Evolutionary conservation across 768 basidiomycete genomes (phyloP).

Genomic region (Termitomyces titanicus): DNA sequence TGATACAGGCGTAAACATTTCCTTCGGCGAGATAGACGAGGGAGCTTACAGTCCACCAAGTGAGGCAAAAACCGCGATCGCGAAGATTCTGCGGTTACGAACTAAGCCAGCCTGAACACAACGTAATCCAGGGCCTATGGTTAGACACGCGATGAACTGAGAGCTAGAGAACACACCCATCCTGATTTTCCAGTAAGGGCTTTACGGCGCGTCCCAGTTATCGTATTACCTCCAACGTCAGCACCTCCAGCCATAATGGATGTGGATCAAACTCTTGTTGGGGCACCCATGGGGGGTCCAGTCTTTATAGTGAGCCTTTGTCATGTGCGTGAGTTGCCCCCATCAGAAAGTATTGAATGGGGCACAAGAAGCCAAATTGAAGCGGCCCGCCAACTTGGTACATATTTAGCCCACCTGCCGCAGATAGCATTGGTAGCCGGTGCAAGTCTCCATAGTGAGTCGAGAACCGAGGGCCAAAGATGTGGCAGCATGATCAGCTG

Average conservation of each 20-base stretch:
- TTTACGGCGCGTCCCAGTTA: conserved; percentile 44
- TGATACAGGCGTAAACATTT: neutral
- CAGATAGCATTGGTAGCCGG: too few species aligned
- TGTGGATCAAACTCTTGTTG: neutral
- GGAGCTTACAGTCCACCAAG: conserved; percentile 66
- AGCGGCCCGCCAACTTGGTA: neutral
- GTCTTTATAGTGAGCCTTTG: neutral
- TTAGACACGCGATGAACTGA: neutral
- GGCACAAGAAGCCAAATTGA: conserved; percentile 3
- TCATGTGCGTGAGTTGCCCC: too few species aligned
- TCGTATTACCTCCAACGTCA: conserved; percentile 23
- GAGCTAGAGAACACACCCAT: conserved; percentile 43
- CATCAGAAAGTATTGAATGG: too few species aligned
- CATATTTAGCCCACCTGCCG: neutral
- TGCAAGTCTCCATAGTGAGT: too few species aligned
- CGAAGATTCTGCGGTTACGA: conserved; percentile 61
- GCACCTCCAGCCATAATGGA: conserved; percentile 43
- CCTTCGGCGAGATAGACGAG: neutral
- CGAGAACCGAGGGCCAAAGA: too few species aligned
- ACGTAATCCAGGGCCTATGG: neutral
- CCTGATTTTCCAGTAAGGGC: conserved; percentile 63
- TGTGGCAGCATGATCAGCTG: too few species aligned
- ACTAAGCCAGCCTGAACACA: conserved; percentile 53
- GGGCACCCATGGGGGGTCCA: neutral
- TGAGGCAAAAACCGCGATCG: conserved; percentile 74